Base-by-base conservation (phyloP, 2,329 filamentous ascomycete species). In the Blumeria hordei region DNA sequence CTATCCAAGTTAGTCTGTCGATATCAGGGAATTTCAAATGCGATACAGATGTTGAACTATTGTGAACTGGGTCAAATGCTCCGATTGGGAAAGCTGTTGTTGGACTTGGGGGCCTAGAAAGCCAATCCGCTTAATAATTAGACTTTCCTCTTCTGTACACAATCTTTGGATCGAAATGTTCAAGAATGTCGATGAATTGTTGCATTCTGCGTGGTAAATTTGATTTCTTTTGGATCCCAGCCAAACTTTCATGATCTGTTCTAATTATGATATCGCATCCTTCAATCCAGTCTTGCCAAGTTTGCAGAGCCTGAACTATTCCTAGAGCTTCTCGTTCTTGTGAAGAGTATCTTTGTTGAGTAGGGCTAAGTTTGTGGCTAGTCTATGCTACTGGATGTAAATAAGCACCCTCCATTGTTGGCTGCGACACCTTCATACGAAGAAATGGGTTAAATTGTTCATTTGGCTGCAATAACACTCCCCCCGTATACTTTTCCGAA, bases 171-270 rank as follows among this genome's bases (percentile, higher is more conserved):
- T 50, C 45, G 33, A 50, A 50, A 50, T 50, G 6, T 50, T 50
- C 45, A 4, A 32, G 18, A 50, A 50, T 50, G 3, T 50, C 45
- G 0, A 50, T 28, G 18, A 50, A 50, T 32, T 8, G 8, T 50
- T 50, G 45, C 45, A 50, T 50, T 50, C 21, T 28, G 28, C 18
- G 11, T 32, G 45, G 45, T 50, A 50, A 50, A 50, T 50, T 50
- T 28, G 16, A 32, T 34, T 50, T 11, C 12, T 50, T 50, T n/a
- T 18, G 21, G 28, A 50, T 28, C 16, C 16, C 11, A 12, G 10
- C 45, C 18, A 50, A 34, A 32, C 18, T 50, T 50, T 50, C 45
- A 50, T 50, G 21, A 50, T 50, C 45, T 50, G 21, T 50, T 50
- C 21, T 50, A 32, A 50, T 18, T 12, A 11, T 9, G 12, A 28